Evolutionary conservation across 2,329 filamentous ascomycete species (phyloP).

Genomic region (Ceratocystis ficicola): DNA sequence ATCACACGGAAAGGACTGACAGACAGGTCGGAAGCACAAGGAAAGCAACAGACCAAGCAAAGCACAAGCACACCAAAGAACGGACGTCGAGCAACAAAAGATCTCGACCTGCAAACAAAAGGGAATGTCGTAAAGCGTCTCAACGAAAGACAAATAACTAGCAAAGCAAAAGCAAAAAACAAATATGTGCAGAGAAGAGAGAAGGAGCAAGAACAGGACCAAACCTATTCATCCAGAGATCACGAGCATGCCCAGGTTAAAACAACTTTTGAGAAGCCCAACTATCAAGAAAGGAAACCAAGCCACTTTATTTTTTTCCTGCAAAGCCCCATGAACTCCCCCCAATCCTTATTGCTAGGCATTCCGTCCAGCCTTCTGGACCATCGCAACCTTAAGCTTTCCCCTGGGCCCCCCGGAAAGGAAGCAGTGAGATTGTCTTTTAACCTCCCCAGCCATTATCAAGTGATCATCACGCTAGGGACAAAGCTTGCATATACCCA

Average conservation of each 20-base stretch:
- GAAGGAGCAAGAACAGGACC: background rate
- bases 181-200: background rate
- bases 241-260: background rate
- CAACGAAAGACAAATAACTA: background rate
- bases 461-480: background rate
- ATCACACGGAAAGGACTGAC: constrained; percentile 14
- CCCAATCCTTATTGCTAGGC: background rate
- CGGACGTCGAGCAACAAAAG: constrained; percentile 19
- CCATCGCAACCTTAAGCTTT: background rate
- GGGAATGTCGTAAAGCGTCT: constrained; percentile 5
- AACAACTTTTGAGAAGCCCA: background rate
- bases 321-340: background rate
- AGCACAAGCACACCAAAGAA: constrained; percentile 16
- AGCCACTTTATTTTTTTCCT: constrained; percentile 4
- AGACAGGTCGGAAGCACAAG: constrained; percentile 9
- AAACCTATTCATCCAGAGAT: background rate
- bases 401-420: background rate
- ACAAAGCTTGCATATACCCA: background rate
- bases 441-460: background rate
- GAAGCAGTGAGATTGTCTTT: background rate
- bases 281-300: constrained; percentile 5
- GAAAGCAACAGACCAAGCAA: background rate
- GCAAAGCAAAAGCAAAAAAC: background rate
- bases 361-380: background rate
- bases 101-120: constrained; percentile 15